Evolutionary conservation across 768 basidiomycete genomes (phyloP).

Genomic region (Terana coerulea): DNA sequence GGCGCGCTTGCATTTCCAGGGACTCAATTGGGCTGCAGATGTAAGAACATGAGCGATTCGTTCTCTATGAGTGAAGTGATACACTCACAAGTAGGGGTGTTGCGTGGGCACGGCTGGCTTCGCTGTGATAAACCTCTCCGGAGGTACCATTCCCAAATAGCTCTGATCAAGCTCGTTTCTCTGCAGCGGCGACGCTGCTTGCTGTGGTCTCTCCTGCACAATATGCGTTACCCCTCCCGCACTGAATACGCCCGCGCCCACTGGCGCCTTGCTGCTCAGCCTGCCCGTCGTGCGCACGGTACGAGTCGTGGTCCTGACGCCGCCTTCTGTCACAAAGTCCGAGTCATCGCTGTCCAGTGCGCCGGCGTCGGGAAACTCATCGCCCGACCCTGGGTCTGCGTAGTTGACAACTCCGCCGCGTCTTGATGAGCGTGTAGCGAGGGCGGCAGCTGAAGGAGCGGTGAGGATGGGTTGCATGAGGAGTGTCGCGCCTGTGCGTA

Average conservation of each 20-base stretch:
- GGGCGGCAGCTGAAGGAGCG: constrained; percentile 31
- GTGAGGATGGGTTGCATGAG: constrained; percentile 83
- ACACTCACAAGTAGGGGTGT: constrained; percentile 72
- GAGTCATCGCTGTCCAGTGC: constrained; percentile 83
- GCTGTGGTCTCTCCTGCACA: constrained; percentile 31
- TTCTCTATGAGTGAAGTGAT: neutral
- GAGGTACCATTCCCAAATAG: constrained; percentile 85
- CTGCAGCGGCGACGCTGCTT: constrained; percentile 28
- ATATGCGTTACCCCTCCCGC: constrained; percentile 35
- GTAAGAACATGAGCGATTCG: neutral
- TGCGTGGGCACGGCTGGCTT: constrained; percentile 53
- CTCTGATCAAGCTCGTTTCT: constrained; percentile 78
- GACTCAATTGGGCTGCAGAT: constrained; percentile 48
- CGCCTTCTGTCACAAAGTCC: constrained; percentile 67
- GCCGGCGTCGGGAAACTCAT: constrained; percentile 78
- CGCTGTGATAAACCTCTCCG: constrained; percentile 69
- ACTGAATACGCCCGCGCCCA: constrained; percentile 50
- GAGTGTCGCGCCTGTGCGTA: constrained; percentile 85
- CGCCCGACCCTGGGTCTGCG: constrained; percentile 79
- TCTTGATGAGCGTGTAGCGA: constrained; percentile 38
- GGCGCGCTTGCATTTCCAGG: constrained; percentile 58
- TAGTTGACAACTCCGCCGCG: constrained; percentile 80
- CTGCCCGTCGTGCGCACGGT: constrained; percentile 16
- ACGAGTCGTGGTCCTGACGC: constrained; percentile 52
- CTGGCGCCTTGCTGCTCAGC: constrained; percentile 22